Evolutionary conservation across 257 asterid genomes (phyloP), one percentile per base, ranked within the genome.

Genomic region (Solanum lycopersicoides): DNA sequence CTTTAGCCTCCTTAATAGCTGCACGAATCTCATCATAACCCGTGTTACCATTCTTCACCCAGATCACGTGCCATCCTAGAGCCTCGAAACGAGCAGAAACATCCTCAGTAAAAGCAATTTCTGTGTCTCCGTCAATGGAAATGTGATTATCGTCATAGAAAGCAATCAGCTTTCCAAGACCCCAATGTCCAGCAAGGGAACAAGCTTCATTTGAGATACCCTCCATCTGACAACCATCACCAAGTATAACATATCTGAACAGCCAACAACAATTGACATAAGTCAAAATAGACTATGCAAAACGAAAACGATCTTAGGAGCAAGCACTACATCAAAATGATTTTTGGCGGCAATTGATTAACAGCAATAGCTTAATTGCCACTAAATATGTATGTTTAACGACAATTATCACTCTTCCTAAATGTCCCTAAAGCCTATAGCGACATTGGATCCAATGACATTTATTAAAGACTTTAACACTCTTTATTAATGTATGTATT

Each of bases 111-210:
- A 97, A 97, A 82, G 99, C 98, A 90, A 97, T 95, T 85, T 96
- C 99, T 5, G 99, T 97, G 91, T 97, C 97, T 74, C 99, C 99
- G 47, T 97, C 99, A 89, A 97, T 97, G 42, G 99, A 95, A 87
- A 97, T 97, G 89, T 97, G 99, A 85, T 97, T 97, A 88, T 95
- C 98, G 8, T 97, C 99, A 47, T 97, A 97, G 21, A 97, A 93
- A 18, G 99, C 99, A 91, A 97, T 95, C 87, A 97, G 91, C 91
- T 95, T 95, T 83, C 99, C 99, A 34, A 97, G 98, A 39, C 98
- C 98, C 99, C 99, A 95, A 45, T 95, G 99, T 12, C 95, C 99
- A 90, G 99, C 99, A 75, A 97, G 97, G 90, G 98, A 95, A 93
- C 95, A 91, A 53, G 92, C 99, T 92, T 97, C 99, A 65, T 97